A percentile compares a stretch with the other conserved stretches of the same genome.
Conservation (phyloP, 108 stramenopile species). For the Epipyxis sp. region DNA sequence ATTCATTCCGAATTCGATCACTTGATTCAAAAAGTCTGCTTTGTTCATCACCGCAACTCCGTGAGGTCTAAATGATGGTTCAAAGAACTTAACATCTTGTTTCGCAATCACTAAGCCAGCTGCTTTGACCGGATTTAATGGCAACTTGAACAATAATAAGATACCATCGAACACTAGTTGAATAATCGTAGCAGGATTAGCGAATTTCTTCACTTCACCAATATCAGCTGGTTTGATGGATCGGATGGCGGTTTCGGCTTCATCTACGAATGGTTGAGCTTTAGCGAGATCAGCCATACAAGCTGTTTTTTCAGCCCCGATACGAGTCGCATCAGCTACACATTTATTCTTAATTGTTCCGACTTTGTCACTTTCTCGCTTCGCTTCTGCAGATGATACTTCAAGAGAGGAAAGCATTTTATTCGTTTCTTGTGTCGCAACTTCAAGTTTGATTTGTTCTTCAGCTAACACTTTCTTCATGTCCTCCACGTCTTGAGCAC, state of each 20-base stretch:
- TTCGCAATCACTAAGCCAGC: constrained; percentile 67
- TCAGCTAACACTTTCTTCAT: constrained; percentile 75
- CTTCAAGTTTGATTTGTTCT: constrained; percentile 75
- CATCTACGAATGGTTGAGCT: constrained; percentile 80
- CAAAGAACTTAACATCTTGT: constrained; percentile 72
- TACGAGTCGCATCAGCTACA: constrained; percentile 71
- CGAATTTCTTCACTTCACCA: constrained; percentile 75
- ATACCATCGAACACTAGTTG: constrained; percentile 84
- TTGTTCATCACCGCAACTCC: constrained; percentile 70
- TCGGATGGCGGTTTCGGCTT: constrained; percentile 76
- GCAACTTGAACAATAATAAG: constrained; percentile 70
- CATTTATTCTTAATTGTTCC: constrained; percentile 70
- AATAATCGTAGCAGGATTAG: constrained; percentile 79
- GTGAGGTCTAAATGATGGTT: constrained; percentile 72
- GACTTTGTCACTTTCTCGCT: constrained; percentile 76
- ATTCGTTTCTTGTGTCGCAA: constrained; percentile 73
- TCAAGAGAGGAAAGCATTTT: constrained; percentile 75
- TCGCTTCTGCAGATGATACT: constrained; percentile 71
- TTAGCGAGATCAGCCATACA: constrained; percentile 75
- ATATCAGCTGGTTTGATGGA: constrained; percentile 80
- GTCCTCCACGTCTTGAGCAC: constrained; percentile 77
- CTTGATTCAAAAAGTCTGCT: constrained; percentile 66
- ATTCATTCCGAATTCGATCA: constrained; percentile 70
- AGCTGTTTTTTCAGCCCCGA: constrained; percentile 68
- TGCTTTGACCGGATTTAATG: constrained; percentile 59